Evolutionary conservation across 164 flowering plant species (phyloP).

Genomic region (Aristolochia fimbriata): DNA sequence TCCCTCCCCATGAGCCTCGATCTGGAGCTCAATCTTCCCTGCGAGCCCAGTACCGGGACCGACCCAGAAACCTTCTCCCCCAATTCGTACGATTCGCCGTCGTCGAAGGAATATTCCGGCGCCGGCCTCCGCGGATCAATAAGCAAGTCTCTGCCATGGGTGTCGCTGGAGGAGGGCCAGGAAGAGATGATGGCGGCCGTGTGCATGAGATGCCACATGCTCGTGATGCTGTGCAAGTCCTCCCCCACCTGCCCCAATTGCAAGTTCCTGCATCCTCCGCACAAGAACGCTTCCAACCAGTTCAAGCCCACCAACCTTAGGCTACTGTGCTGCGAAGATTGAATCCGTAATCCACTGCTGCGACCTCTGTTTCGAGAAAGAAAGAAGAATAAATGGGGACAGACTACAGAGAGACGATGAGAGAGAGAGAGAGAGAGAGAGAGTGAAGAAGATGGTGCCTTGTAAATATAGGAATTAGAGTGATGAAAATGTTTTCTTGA

Average conservation of each 20-base stretch:
- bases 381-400: too few species aligned
- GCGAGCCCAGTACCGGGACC: conserved; percentile 13
- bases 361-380: too few species aligned
- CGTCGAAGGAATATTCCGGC: neutral
- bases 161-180: conserved; percentile 30
- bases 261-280: conserved; percentile 68
- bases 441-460: too few species aligned
- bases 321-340: conserved; percentile 32
- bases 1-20: conserved; percentile 50
- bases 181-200: conserved; percentile 77
- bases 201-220: conserved; percentile 76
- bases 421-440: too few species aligned
- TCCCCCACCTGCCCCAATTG: conserved; percentile 86
- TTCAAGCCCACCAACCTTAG: conserved; percentile 28
- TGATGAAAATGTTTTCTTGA: too few species aligned
- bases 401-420: too few species aligned
- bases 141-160: conserved; percentile 32
- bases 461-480: too few species aligned
- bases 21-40: conserved; percentile 65
- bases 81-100: neutral
- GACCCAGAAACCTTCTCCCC: neutral
- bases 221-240: conserved; percentile 79
- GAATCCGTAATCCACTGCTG: too few species aligned
- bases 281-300: conserved; percentile 24
- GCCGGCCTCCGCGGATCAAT: neutral